Evolutionary conservation across 2,329 filamentous ascomycete genomes (phyloP).

Genomic region (Juglanconis oblonga): DNA sequence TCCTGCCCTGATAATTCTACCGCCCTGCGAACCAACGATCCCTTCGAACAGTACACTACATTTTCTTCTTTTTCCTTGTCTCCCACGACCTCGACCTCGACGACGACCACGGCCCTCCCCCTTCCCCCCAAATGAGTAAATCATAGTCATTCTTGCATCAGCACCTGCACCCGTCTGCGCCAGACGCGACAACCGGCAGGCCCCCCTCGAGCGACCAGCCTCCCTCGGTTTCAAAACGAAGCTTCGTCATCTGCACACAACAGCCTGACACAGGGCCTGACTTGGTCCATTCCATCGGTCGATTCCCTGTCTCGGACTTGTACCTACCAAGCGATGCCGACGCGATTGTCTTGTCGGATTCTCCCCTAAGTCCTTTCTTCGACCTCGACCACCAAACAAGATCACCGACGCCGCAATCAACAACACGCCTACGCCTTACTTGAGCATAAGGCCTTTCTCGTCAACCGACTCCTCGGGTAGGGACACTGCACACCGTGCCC

Average conservation of each 20-base stretch:
- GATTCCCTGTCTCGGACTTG: background rate
- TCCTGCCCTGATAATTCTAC: too few species aligned
- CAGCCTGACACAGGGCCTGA: background rate
- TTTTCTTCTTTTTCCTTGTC: too few species aligned
- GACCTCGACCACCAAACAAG: background rate
- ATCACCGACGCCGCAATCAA: background rate
- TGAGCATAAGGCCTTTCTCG: background rate
- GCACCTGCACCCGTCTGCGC: conserved; percentile 4
- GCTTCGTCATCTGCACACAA: background rate
- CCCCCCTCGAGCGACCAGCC: background rate
- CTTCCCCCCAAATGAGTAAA: background rate
- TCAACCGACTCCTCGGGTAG: conserved; percentile 7
- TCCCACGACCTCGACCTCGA: background rate
- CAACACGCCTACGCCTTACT: conserved; percentile 4
- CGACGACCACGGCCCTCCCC: background rate
- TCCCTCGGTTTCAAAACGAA: background rate
- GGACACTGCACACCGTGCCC: conserved; percentile 1
- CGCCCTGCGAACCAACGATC: too few species aligned
- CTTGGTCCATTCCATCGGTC: background rate
- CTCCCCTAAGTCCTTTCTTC: conserved; percentile 13
- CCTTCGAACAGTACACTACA: too few species aligned
- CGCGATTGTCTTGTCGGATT: conserved; percentile 10
- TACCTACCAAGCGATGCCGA: conserved; percentile 17
- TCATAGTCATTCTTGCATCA: background rate
- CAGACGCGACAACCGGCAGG: conserved; percentile 11